A percentile compares a stretch with the other conserved stretches of the same genome.
These are phyloP conservation scores for Rostrohypoxylon terebratum DNA, from an alignment of 495 filamentous ascomycete genomes.

Conservation along the genomic window DNA sequence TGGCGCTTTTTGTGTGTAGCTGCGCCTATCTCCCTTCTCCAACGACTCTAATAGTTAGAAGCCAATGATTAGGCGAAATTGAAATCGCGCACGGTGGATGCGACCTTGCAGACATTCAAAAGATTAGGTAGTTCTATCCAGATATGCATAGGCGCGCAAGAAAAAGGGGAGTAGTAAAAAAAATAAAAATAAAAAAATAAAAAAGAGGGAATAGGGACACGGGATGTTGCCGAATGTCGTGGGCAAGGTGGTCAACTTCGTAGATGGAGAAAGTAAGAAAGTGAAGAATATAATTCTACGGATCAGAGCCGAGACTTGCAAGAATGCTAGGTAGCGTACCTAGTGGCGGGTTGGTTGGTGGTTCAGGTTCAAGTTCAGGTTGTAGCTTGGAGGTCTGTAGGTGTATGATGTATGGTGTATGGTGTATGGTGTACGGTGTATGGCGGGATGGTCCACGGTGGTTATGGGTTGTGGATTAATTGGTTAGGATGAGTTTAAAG, in stretches of 20 bases:
- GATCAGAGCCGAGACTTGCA: constrained; percentile 43
- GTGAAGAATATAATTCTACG: constrained; percentile 46
- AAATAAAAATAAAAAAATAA: no score
- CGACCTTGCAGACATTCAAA: constrained; percentile 49
- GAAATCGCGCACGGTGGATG: constrained; percentile 47
- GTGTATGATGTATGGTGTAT: neutral
- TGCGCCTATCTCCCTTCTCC: constrained; percentile 37
- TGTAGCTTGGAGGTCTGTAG: constrained; percentile 18
- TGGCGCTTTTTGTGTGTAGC: constrained; percentile 22
- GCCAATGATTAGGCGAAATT: constrained; percentile 42
- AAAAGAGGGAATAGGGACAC: neutral
- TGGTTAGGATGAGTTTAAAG: constrained; percentile 2
- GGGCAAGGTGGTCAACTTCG: neutral
- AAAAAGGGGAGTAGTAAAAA: neutral
- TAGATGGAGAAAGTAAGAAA: constrained; percentile 11
- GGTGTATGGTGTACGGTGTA: neutral
- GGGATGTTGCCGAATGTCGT: constrained; percentile 26
- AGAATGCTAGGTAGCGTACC: constrained; percentile 16
- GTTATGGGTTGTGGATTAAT: no score
- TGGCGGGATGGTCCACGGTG: no score
- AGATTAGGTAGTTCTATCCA: constrained; percentile 42
- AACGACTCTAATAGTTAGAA: constrained; percentile 18
- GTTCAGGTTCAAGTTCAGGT: constrained; percentile 27
- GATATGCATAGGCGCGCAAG: constrained; percentile 37
- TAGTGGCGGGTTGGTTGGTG: constrained; percentile 32